Conservation (phyloP, 2,329 filamentous ascomycete genomes). For the Fusarium ambrosium region DNA sequence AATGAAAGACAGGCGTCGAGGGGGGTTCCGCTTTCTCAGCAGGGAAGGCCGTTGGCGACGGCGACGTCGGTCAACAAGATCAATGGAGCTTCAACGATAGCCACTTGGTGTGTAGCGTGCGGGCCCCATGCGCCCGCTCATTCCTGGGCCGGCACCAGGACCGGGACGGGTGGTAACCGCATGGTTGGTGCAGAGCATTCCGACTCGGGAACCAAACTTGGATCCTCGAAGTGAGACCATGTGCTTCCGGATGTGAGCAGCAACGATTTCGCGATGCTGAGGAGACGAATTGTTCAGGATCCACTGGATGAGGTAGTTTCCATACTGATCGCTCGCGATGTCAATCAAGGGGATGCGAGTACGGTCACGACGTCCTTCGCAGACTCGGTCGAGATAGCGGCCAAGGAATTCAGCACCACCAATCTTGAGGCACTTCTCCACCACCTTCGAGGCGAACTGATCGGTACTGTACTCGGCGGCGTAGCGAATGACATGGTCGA, state of each 20-base stretch:
- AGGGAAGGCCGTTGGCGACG: slow-evolving; percentile 6
- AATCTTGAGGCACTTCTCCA: slow-evolving; percentile 99
- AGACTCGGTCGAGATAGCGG: slow-evolving; percentile 93
- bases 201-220: slow-evolving; percentile 97
- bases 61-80: slow-evolving; percentile 1
- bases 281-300: slow-evolving; percentile 89
- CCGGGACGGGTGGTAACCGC: slow-evolving; percentile 90
- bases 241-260: slow-evolving; percentile 95
- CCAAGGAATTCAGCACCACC: slow-evolving; percentile 90
- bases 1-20: slow-evolving; percentile 36
- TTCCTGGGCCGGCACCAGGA: slow-evolving; percentile 79
- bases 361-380: slow-evolving; percentile 89
- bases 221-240: slow-evolving; percentile 99
- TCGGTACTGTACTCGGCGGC: slow-evolving; percentile 98
- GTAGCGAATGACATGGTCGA: slow-evolving; percentile 95
- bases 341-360: slow-evolving; percentile 97
- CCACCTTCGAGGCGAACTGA: slow-evolving; percentile 98
- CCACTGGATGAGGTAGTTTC: slow-evolving; percentile 98
- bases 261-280: slow-evolving; percentile 93
- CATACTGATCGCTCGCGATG: slow-evolving; percentile 98
- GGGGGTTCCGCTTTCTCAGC: slow-evolving; percentile 10
- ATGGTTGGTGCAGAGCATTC: slow-evolving; percentile 98
- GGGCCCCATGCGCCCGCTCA: slow-evolving; percentile 69
- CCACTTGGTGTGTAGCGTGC: slow-evolving; percentile 65
- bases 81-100: slow-evolving; percentile 63